Percentiles rank a stretch among this genome's conserved stretches.
Conservation (phyloP, 208 protist genomes). For the Leishmania turanica region DNA sequence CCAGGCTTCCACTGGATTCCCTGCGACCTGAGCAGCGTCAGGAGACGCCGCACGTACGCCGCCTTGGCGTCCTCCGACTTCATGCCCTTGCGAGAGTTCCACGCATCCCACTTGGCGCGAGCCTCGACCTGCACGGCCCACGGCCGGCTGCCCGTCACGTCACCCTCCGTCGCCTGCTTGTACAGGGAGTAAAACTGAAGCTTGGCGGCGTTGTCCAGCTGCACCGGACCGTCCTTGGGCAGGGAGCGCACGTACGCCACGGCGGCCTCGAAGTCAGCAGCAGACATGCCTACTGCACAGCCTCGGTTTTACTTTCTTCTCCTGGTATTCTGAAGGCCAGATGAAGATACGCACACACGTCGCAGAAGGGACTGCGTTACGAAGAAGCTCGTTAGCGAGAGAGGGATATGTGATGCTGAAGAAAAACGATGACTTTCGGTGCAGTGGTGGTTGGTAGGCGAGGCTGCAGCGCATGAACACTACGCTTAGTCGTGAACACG, state of each 20-base stretch:
- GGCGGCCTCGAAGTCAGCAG: conserved; percentile 81
- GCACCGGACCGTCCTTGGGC: conserved; percentile 74
- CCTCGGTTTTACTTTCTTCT: neutral
- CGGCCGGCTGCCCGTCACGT: conserved; percentile 88
- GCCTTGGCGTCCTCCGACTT: conserved; percentile 89
- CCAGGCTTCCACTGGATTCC: conserved; percentile 62
- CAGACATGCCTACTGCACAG: conserved; percentile 45
- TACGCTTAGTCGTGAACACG: neutral
- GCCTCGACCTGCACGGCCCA: conserved; percentile 93
- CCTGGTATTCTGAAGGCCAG: neutral
- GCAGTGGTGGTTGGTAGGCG: neutral
- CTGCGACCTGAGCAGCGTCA: conserved; percentile 61
- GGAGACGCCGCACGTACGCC: conserved; percentile 85
- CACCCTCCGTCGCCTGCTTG: conserved; percentile 97
- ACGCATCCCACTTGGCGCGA: conserved; percentile 96
- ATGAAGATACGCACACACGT: neutral
- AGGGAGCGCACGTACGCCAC: conserved; percentile 83
- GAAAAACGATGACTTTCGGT: neutral
- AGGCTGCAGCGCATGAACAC: neutral
- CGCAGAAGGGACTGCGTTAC: neutral
- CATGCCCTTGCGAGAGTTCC: conserved; percentile 91
- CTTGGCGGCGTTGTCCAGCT: conserved; percentile 90
- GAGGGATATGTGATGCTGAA: neutral
- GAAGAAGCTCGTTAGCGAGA: neutral
- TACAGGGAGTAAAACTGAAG: conserved; percentile 96